These are phyloP conservation scores for Alternaria arbusti DNA, from an alignment of 2,329 filamentous ascomycete species.

Conservation along the genomic window DNA sequence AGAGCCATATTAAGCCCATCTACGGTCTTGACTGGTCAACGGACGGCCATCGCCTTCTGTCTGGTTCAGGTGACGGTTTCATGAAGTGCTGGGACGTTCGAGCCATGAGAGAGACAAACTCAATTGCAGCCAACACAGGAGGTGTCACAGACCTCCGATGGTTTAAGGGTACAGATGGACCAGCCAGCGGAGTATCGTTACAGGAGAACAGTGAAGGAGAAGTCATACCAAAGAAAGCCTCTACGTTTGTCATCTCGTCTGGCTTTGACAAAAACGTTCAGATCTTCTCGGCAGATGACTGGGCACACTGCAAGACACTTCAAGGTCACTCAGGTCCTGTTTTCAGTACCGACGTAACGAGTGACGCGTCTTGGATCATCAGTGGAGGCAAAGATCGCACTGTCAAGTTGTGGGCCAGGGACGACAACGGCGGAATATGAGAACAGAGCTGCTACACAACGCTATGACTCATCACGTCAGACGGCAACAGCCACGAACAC, in stretches of 20 bases:
- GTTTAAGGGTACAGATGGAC: constrained; percentile 87
- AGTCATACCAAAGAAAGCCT: constrained; percentile 75
- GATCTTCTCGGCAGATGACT: constrained; percentile 95
- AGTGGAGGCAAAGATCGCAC: constrained; percentile 94
- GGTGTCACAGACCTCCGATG: constrained; percentile 92
- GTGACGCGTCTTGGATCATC: constrained; percentile 88
- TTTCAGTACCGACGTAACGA: constrained; percentile 85
- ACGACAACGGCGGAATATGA: constrained; percentile 54
- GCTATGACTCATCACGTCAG: not conserved
- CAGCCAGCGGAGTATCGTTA: constrained; percentile 66
- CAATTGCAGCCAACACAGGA: constrained; percentile 88
- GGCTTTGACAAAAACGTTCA: constrained; percentile 97
- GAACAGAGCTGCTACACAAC: not conserved
- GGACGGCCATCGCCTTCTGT: constrained; percentile 91
- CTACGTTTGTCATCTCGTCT: constrained; percentile 87
- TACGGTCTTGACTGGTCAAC: constrained; percentile 91
- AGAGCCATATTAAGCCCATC: constrained; percentile 92
- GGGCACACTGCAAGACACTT: constrained; percentile 85
- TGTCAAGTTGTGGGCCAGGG: constrained; percentile 93
- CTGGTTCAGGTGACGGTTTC: constrained; percentile 91
- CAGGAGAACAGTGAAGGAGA: constrained; percentile 70
- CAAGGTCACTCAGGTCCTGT: constrained; percentile 93
- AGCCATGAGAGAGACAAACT: constrained; percentile 81
- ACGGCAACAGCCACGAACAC: not conserved
- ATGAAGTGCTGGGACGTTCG: constrained; percentile 98